A percentile compares a stretch with the other conserved stretches of the same genome.
Conservation (phyloP, 2,329 filamentous ascomycete species). For the Pestalotiopsis sp. region DNA sequence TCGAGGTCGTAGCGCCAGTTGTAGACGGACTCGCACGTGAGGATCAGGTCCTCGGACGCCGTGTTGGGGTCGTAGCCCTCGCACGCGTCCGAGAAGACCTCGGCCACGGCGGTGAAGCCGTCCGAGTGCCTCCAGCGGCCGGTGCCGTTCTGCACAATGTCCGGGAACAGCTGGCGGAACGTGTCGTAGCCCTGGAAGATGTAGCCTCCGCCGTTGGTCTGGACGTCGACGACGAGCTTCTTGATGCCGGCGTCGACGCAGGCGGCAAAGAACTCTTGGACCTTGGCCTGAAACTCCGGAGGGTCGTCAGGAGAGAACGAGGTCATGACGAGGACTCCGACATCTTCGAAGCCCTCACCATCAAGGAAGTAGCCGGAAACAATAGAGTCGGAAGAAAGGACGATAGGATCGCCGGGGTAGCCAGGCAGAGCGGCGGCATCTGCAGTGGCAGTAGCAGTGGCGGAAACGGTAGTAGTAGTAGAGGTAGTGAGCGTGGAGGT, state of each 20-base stretch:
- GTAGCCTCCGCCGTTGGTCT: conserved; percentile 57
- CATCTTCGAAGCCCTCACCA: conserved; percentile 32
- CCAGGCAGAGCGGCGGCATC: conserved; percentile 22
- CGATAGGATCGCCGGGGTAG: conserved; percentile 31
- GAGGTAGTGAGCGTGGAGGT: conserved; percentile 10
- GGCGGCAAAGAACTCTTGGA: conserved; percentile 34
- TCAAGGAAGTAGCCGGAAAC: conserved; percentile 37
- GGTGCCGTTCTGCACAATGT: conserved; percentile 42
- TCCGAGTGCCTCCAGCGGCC: conserved; percentile 42
- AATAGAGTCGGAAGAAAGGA: conserved; percentile 30
- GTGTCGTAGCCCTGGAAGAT: conserved; percentile 59
- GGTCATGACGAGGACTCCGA: conserved; percentile 32
- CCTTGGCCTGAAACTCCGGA: conserved; percentile 34
- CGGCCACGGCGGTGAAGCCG: conserved; percentile 40
- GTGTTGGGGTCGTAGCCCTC: conserved; percentile 31
- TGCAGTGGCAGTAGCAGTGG: conserved; percentile 3
- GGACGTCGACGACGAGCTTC: conserved; percentile 59
- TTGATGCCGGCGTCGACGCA: conserved; percentile 52
- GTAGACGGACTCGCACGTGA: conserved; percentile 52
- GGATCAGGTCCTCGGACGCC: conserved; percentile 29
- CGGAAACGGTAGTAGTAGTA: neutral
- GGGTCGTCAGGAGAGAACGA: conserved; percentile 31
- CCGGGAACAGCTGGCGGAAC: conserved; percentile 57
- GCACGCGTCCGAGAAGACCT: conserved; percentile 29
- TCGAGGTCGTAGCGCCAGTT: conserved; percentile 55